phyloP scores from a whole-genome alignment of 441 rosid species.

The Isatis lusitanica region DNA sequence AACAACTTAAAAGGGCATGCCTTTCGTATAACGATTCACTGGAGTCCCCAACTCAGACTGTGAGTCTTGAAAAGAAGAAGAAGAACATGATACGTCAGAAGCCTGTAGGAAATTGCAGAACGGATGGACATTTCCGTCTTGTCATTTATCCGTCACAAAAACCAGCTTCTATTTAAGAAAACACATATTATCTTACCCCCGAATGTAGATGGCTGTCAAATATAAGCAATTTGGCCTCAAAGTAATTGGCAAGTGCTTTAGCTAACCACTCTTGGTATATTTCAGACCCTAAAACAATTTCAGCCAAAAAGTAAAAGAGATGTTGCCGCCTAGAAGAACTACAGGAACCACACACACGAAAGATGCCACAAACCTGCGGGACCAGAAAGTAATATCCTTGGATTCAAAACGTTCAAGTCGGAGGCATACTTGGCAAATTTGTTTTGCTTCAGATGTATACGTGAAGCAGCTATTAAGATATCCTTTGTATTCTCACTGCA shows the following conservation, averaged over 20 bases:
- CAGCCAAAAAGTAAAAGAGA: conserved; percentile 10
- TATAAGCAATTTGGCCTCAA: conserved; percentile 70
- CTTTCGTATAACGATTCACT: conserved; percentile 63
- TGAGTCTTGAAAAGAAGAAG: conserved; percentile 42
- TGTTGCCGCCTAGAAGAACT: not conserved
- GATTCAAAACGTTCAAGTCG: conserved; percentile 66
- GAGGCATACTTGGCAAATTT: conserved; percentile 62
- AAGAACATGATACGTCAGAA: no score
- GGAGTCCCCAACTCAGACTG: conserved; percentile 70
- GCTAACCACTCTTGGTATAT: conserved; percentile 84
- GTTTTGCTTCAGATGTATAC: conserved; percentile 68
- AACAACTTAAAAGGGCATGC: conserved; percentile 38
- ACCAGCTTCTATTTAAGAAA: not conserved
- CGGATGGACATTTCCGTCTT: conserved; percentile 19
- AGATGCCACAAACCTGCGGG: conserved; percentile 71
- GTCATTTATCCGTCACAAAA: not conserved
- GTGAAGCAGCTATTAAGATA: conserved; percentile 68
- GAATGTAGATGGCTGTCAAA: conserved; percentile 77
- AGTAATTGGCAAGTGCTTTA: conserved; percentile 82
- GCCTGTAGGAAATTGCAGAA: conserved; percentile 52
- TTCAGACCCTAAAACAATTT: conserved; percentile 66
- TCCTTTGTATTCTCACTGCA: conserved; percentile 85
- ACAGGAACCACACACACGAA: conserved; percentile 8
- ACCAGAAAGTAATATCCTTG: conserved; percentile 85
- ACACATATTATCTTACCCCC: conserved; percentile 58